Conservation (phyloP, 169 alveolate species). For the Cryptosporidium sp. region DNA sequence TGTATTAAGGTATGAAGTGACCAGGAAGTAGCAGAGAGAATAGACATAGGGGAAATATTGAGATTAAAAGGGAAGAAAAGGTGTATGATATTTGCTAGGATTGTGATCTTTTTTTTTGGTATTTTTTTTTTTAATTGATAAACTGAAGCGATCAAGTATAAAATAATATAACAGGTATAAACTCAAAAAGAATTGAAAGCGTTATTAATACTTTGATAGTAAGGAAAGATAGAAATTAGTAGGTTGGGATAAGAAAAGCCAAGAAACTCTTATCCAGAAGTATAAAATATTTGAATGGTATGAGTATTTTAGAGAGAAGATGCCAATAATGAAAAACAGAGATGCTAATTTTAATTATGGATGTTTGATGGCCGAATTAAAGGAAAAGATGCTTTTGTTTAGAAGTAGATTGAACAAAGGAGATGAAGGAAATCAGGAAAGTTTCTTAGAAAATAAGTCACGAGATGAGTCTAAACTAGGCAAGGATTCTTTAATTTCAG, state of each 20-base stretch:
- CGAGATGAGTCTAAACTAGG: not conserved
- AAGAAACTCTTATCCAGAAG: not conserved
- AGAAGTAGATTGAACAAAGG: not conserved
- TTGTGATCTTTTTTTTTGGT: not conserved
- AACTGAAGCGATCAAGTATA: no score
- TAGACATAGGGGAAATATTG: not conserved
- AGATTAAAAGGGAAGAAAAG: not conserved
- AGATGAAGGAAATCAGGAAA: constrained; percentile 1
- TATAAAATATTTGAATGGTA: not conserved
- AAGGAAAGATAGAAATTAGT: not conserved
- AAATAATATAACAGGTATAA: no score
- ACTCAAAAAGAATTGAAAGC: not conserved
- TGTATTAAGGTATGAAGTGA: constrained; percentile 24
- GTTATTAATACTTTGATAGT: no score
- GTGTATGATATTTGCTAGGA: not conserved
- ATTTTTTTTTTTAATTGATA: not conserved
- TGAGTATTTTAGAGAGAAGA: not conserved
- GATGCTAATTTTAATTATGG: constrained; percentile 20
- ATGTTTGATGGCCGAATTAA: constrained; percentile 29
- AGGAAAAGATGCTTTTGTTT: not conserved
- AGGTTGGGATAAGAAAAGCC: not conserved
- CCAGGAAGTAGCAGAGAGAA: constrained; percentile 9
- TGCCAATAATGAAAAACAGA: constrained; percentile 1
- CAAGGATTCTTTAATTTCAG: constrained; percentile 2
- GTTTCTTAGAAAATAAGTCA: not conserved